Conservation (phyloP, 257 asterid genomes). For the Penstemon newberryi region DNA sequence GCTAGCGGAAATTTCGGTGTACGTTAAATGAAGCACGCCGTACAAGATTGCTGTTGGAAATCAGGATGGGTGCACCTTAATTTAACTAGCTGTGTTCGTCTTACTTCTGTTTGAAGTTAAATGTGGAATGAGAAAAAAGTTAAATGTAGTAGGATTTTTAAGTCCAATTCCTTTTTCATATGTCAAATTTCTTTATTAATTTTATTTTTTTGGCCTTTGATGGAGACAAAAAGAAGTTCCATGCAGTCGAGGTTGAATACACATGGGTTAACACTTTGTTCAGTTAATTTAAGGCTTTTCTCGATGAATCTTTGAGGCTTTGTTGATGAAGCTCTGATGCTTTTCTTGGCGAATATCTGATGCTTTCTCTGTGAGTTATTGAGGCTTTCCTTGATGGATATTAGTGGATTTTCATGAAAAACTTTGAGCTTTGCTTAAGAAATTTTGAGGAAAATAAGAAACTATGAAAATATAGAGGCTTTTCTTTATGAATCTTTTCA, state of each 20-base stretch:
- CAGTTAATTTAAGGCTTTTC: neutral
- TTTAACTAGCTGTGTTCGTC: neutral
- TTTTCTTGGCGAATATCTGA: no score
- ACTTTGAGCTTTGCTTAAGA: no score
- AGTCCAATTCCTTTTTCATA: neutral
- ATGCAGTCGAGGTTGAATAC: neutral
- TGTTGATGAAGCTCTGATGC: no score
- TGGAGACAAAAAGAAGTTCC: neutral
- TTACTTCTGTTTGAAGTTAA: neutral
- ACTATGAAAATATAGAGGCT: neutral
- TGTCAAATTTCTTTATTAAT: neutral
- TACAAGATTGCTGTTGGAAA: conserved; percentile 2
- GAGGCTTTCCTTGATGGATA: no score
- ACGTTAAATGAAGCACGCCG: conserved; percentile 13
- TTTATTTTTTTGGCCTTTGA: neutral
- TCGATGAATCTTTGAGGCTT: no score
- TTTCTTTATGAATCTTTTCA: neutral
- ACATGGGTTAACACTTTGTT: neutral
- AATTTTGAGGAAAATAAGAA: neutral
- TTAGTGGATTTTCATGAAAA: no score
- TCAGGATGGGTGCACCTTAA: conserved; percentile 17
- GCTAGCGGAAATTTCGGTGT: conserved; percentile 8
- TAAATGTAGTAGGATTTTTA: neutral
- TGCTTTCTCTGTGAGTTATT: no score
- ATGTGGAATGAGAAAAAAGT: neutral